Evolutionary conservation across 2,329 filamentous ascomycete genomes (phyloP).

Genomic region (Talaromyces piceae): DNA sequence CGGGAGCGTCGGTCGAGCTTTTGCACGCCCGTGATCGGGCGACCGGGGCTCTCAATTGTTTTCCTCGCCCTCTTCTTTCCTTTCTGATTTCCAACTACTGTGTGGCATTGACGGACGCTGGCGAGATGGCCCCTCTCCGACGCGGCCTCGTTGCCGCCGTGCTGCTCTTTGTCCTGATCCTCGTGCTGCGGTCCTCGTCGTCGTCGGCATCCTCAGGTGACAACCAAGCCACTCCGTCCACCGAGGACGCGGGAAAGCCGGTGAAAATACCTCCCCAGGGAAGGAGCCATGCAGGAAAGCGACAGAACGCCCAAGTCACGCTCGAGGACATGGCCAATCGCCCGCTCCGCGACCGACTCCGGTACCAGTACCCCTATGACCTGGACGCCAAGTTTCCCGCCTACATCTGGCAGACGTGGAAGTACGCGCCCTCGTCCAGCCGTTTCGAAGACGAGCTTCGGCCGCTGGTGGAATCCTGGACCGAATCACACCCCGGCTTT

Average conservation of each 20-base stretch:
- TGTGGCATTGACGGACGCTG: not conserved
- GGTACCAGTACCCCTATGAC: constrained; percentile 92
- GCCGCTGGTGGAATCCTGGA: constrained; percentile 83
- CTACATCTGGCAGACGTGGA: constrained; percentile 99
- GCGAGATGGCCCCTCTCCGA: constrained; percentile 7
- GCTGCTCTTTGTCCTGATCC: constrained; percentile 4
- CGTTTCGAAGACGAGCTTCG: constrained; percentile 70
- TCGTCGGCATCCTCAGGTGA: not conserved
- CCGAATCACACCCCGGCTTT: constrained; percentile 77
- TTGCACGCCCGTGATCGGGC: not conserved
- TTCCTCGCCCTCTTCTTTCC: too few relatives aligned
- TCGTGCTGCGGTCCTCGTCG: constrained; percentile 10
- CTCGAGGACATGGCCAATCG: constrained; percentile 64
- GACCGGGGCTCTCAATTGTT: too few relatives aligned
- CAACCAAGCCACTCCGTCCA: too few relatives aligned
- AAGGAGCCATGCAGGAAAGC: constrained; percentile 33
- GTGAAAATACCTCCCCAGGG: constrained; percentile 8
- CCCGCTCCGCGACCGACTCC: constrained; percentile 70
- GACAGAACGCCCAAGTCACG: constrained; percentile 47
- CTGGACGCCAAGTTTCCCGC: constrained; percentile 82
- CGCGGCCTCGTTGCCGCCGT: constrained; percentile 2
- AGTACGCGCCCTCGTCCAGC: constrained; percentile 67
- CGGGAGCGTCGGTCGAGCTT: not conserved
- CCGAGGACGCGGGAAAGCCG: not conserved
- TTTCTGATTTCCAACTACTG: not conserved